phyloP scores from a whole-genome alignment of 2,329 filamentous ascomycete genomes.

The Ilyonectria mors-panacis region DNA sequence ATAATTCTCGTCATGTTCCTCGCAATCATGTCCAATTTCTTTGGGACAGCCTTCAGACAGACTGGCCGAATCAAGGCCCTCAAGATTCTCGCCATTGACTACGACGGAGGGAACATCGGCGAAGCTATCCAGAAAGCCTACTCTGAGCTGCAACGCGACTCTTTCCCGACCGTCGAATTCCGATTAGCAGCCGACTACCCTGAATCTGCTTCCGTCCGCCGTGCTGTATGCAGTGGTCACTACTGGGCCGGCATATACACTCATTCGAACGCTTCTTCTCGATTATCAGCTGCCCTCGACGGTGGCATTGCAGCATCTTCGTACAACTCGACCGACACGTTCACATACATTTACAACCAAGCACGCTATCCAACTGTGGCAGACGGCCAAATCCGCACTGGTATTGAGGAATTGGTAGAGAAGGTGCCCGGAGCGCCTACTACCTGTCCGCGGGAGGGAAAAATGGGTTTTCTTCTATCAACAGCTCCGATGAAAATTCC shows the following conservation, averaged over 20 bases:
- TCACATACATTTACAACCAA: conserved; percentile 56
- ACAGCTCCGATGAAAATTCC: conserved; percentile 41
- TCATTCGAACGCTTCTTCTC: conserved; percentile 48
- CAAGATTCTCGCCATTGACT: conserved; percentile 50
- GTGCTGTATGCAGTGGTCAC: conserved; percentile 53
- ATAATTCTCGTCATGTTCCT: conserved; percentile 38
- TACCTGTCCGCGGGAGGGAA: conserved; percentile 44
- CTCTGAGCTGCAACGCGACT: conserved; percentile 43
- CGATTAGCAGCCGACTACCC: conserved; percentile 44
- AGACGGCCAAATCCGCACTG: conserved; percentile 47
- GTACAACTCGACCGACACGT: conserved; percentile 51
- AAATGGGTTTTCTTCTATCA: conserved; percentile 35
- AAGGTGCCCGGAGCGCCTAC: conserved; percentile 40
- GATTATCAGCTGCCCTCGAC: conserved; percentile 48
- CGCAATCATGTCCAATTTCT: conserved; percentile 50
- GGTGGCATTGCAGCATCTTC: conserved; percentile 34
- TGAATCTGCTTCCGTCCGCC: conserved; percentile 41
- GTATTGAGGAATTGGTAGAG: conserved; percentile 46
- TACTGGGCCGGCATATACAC: conserved; percentile 58
- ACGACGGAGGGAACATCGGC: conserved; percentile 51
- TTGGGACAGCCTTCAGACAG: conserved; percentile 50
- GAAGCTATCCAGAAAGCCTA: conserved; percentile 52
- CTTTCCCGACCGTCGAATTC: conserved; percentile 52
- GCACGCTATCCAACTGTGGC: conserved; percentile 52
- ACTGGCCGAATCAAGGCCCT: conserved; percentile 39